A percentile compares a stretch with the other conserved stretches of the same genome.
These are phyloP conservation scores for Mesembryanthemum crystallinum DNA, from an alignment of 148 eudicot genomes.

Conservation along the genomic window DNA sequence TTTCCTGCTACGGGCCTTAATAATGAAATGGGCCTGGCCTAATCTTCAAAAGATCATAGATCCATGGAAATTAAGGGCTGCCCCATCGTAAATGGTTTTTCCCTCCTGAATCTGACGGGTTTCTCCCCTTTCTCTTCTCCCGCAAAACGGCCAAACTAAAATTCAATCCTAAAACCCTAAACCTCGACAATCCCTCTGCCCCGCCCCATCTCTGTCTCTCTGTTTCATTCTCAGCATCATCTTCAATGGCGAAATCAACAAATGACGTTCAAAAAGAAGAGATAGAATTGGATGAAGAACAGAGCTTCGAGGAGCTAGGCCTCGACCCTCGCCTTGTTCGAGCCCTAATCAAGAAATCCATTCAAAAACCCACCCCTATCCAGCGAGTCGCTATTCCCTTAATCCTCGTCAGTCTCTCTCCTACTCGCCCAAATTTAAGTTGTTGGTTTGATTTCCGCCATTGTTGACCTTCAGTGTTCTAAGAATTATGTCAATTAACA, in stretches of 20 bases:
- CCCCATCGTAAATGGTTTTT: too few relatives aligned
- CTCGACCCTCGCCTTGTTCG: conserved; percentile 73
- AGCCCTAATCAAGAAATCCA: conserved; percentile 59
- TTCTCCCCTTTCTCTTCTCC: not conserved
- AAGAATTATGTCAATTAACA: not conserved
- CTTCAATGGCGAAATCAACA: conserved; percentile 27
- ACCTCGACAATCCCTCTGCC: not conserved
- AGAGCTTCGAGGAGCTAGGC: conserved; percentile 68
- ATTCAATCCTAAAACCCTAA: conserved; percentile 24
- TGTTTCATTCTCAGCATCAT: not conserved
- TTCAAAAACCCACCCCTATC: conserved; percentile 71
- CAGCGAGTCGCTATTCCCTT: conserved; percentile 74
- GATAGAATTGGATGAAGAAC: conserved; percentile 45
- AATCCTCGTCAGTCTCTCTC: conserved; percentile 49
- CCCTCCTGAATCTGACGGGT: too few relatives aligned
- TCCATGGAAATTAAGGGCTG: too few relatives aligned
- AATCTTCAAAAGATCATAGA: too few relatives aligned
- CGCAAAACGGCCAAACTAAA: not conserved
- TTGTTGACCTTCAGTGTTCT: not conserved
- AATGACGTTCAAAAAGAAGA: conserved; percentile 12
- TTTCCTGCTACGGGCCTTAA: too few relatives aligned
- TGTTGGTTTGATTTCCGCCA: not conserved
- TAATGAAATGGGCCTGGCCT: too few relatives aligned
- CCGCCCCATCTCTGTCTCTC: not conserved
- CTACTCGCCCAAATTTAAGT: not conserved